Evolutionary conservation across 495 filamentous ascomycete species (phyloP), one percentile per base, ranked within the genome.

Genomic region (Penicillium fimorum): DNA sequence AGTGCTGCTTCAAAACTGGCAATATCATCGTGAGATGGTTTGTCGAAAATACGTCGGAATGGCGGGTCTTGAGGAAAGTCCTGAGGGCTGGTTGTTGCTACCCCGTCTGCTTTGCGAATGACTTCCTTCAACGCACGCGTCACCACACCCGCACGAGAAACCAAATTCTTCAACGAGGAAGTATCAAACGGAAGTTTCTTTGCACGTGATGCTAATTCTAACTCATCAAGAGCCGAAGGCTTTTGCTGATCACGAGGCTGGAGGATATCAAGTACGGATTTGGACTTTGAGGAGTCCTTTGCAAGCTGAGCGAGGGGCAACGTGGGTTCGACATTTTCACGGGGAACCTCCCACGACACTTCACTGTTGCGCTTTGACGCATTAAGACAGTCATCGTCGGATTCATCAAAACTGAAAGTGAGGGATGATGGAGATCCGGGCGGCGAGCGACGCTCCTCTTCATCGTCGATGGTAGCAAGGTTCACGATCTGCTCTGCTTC

Each of bases 101-200:
- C 78, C 40, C 87, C 85, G 65, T 96, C 91, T 41, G 88, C 90
- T 63, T 86, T 85, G 50, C 90, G 88, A 58, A 94, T 83, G 12
- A 89, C 77, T 52, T 92, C 89, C 44, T 88, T 87, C 47, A 92
- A 72, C 5, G 82, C 80, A 56, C 89, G 84, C 10, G 82, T 88
- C 22, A 96, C 81, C 12, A 85, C 85, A 30, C 86, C 87, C 3
- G 92, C 91, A 38, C 92, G 87, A 55, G 89, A 85, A 17, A 97
- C 92, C 46, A 97, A 78, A 68, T 93, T 89, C 56, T 87, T 85
- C 20, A 97, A 83, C 55, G 90, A 95, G 32, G 87, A 90, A 10
- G 91, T 96, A 66, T 96, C 92, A 61, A 97, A 97, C 13, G 90
- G 89, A 32, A 96, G 84, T 69, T 95, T 95, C 58, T 87, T 87